These are phyloP conservation scores for Bisporella sp. DNA, from an alignment of 2,329 filamentous ascomycete species.

Conservation along the genomic window DNA sequence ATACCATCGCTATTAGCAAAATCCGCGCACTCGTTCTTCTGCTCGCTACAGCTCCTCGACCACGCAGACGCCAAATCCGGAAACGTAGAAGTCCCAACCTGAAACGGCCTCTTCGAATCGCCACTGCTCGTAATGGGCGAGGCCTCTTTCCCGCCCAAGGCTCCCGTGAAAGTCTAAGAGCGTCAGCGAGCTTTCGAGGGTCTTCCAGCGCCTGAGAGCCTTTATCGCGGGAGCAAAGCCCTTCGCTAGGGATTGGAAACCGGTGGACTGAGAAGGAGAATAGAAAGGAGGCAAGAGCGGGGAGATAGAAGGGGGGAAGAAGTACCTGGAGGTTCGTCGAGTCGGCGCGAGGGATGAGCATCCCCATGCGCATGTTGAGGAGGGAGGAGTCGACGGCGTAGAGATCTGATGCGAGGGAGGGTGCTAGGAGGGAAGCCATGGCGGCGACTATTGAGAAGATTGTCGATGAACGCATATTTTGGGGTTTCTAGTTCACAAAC, in stretches of 20 bases:
- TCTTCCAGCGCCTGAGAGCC: no score
- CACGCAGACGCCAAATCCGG: conserved; percentile 8
- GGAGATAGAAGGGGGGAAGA: neutral
- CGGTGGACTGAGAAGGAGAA: no score
- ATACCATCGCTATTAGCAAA: conserved; percentile 7
- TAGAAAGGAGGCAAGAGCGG: neutral
- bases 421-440: neutral
- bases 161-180: conserved; percentile 12
- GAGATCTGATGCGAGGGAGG: neutral
- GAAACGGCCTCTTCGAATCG: conserved; percentile 8
- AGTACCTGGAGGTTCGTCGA: neutral
- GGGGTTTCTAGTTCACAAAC: no score
- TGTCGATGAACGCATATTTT: neutral
- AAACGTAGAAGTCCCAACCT: conserved; percentile 12
- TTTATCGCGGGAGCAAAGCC: neutral
- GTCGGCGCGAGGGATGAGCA: neutral
- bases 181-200: neutral
- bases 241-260: neutral
- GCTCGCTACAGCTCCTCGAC: conserved; percentile 11
- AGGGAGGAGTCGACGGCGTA: neutral
- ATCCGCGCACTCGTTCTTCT: conserved; percentile 14
- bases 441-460: neutral
- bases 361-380: neutral
- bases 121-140: conserved; percentile 9
- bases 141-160: conserved; percentile 10